These are phyloP conservation scores for Lactarius evosmus DNA, from an alignment of 768 basidiomycete genomes.

Conservation along the genomic window DNA sequence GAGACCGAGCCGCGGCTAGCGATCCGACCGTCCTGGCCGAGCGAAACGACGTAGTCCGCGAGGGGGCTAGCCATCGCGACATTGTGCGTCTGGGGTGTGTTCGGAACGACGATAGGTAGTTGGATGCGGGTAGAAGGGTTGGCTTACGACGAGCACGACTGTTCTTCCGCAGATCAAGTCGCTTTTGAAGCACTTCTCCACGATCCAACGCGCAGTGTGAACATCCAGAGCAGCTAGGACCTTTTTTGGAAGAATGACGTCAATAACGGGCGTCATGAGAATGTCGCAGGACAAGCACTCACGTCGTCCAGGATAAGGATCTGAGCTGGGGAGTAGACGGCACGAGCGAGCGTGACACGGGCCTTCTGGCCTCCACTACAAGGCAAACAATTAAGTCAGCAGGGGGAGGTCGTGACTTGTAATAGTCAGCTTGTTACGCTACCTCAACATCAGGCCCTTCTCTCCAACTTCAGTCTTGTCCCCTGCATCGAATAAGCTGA, in stretches of 20 bases:
- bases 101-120: background rate
- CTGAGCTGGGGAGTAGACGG: slow-evolving; percentile 55
- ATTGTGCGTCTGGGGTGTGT: slow-evolving; percentile 44
- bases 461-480: slow-evolving; percentile 57
- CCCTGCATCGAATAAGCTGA: slow-evolving; percentile 47
- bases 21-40: slow-evolving; percentile 54
- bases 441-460: slow-evolving; percentile 48
- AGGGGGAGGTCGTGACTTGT: background rate
- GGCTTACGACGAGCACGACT: slow-evolving; percentile 48
- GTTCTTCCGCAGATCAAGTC: slow-evolving; percentile 49
- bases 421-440: background rate
- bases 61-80: slow-evolving; percentile 52
- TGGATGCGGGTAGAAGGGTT: background rate
- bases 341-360: slow-evolving; percentile 54
- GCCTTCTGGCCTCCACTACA: slow-evolving; percentile 58
- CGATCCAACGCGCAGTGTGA: slow-evolving; percentile 50
- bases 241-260: slow-evolving; percentile 25
- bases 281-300: background rate
- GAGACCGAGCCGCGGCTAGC: slow-evolving; percentile 48
- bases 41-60: slow-evolving; percentile 54
- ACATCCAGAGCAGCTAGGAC: slow-evolving; percentile 51
- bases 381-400: background rate
- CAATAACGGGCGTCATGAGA: background rate
- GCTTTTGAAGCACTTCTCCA: slow-evolving; percentile 48
- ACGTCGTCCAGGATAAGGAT: slow-evolving; percentile 73